Evolutionary conservation across 805 yeast genomes (phyloP).

Genomic region (Starmerella gropengiesseri): DNA sequence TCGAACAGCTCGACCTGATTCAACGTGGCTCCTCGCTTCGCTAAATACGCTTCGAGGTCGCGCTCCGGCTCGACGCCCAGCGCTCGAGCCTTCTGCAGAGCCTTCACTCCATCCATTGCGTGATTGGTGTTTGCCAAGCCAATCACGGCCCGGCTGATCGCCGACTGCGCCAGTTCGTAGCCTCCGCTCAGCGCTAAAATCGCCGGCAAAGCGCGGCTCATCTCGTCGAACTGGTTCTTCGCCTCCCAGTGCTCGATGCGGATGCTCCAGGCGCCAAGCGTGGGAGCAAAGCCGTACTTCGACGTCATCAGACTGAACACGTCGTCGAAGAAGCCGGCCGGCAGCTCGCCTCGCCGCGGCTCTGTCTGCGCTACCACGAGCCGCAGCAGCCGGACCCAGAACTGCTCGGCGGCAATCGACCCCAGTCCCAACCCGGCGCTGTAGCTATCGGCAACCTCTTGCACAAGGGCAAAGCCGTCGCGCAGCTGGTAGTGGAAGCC

Average conservation of each 20-base stretch:
- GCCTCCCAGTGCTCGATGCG: conserved; percentile 18
- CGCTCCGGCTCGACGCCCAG: conserved; percentile 19
- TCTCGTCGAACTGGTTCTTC: conserved; percentile 19
- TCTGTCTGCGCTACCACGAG: conserved; percentile 17
- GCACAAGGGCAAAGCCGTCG: conserved; percentile 23
- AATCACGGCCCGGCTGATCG: conserved; percentile 14
- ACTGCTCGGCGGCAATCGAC: conserved; percentile 12
- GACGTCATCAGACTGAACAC: conserved; percentile 17
- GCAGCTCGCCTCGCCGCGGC: conserved; percentile 16
- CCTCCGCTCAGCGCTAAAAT: conserved; percentile 11
- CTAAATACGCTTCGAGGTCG: conserved; percentile 17
- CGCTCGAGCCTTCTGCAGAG: conserved; percentile 19
- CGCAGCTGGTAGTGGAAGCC: conserved; percentile 22
- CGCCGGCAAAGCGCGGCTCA: conserved; percentile 13
- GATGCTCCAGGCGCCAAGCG: conserved; percentile 18
- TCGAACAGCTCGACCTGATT: conserved; percentile 21
- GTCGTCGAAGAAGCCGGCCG: conserved; percentile 11
- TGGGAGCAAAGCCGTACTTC: conserved; percentile 13
- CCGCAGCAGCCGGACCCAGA: conserved; percentile 25
- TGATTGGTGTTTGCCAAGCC: conserved; percentile 22
- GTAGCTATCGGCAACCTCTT: conserved; percentile 16
- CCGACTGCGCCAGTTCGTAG: conserved; percentile 11
- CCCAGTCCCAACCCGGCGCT: conserved; percentile 15
- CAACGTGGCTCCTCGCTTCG: conserved; percentile 17
- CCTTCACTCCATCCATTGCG: conserved; percentile 19